Base-by-base conservation (phyloP, 2,329 filamentous ascomycete genomes). In the Epichloe gansuensis region DNA sequence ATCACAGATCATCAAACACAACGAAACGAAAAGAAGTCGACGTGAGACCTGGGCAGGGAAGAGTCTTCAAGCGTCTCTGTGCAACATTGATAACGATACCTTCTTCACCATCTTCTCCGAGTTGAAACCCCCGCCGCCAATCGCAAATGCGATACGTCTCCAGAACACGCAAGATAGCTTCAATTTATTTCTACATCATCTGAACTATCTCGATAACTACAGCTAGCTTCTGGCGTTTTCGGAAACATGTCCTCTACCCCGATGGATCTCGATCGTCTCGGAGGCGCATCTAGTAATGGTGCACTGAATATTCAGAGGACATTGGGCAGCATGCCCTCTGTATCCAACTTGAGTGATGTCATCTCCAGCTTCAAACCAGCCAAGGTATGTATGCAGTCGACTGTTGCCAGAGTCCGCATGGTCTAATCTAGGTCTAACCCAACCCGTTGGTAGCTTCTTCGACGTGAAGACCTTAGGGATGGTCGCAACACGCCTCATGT, bases 291-390 rank as follows among this genome's bases (percentile, higher is more conserved):
- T n/a, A 62, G 66, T 23, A 71, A 70, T 48, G 70, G 69, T 57
- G 68, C 73, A 1, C 68, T 78, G 42, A 76, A 76, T 55, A 76
- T 78, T 49, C 71, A 73, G 8, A 71, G 77, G 21, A 72, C 71
- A 11, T 58, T 77, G 21, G 70, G 68, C 43, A 59, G 61, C 45
- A 69, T 64, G 51, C 59, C 70, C 41, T 71, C 71, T 52, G 77
- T 77, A 5, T 81, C 84, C 12, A 86, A 86, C 63, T 77, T 95
- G 51, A 77, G 80, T 61, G 88, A 95, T 61, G 76, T 93, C 58
- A 84, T 95, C 59, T 75, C 80, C 39, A 82, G 77, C 51, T 95
- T 88, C 65, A 78, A 87, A 49, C 88, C 91, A 7, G 84, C 84
- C 46, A 89, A 89, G 76, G 87, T 91, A 70, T 59, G 69, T 52